These are phyloP conservation scores for Fonsecaea multimorphosa DNA, from an alignment of 2,329 filamentous ascomycete species.

Conservation along the genomic window DNA sequence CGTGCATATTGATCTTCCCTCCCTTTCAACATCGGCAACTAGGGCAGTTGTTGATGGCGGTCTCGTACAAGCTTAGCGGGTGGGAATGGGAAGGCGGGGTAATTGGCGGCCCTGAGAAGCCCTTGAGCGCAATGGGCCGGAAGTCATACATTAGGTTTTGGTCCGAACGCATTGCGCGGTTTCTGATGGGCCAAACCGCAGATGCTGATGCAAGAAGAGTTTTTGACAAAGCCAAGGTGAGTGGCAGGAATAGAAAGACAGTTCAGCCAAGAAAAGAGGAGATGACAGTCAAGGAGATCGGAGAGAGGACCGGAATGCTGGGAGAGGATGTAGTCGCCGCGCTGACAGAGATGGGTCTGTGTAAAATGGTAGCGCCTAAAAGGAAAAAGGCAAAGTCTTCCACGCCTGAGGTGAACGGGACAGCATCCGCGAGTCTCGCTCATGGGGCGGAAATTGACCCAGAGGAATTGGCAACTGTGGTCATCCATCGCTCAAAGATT, in stretches of 20 bases:
- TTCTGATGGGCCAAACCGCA: slow-evolving; percentile 50
- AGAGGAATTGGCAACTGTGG: slow-evolving; percentile 44
- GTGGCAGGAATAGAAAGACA: slow-evolving; percentile 38
- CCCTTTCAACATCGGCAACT: slow-evolving; percentile 93
- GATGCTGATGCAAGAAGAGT: slow-evolving; percentile 42
- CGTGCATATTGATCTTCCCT: slow-evolving; percentile 93
- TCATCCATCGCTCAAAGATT: slow-evolving; percentile 65
- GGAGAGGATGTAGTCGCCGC: slow-evolving; percentile 81
- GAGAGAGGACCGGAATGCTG: slow-evolving; percentile 79
- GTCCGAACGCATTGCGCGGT: slow-evolving; percentile 79
- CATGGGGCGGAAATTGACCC: slow-evolving; percentile 34
- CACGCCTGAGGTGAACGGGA: slow-evolving; percentile 45
- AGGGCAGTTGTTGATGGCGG: slow-evolving; percentile 86
- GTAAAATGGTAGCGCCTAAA: slow-evolving; percentile 55
- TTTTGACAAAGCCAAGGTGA: slow-evolving; percentile 47
- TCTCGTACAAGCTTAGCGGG: slow-evolving; percentile 88
- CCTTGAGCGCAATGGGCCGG: slow-evolving; percentile 82
- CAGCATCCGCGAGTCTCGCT: slow-evolving; percentile 37
- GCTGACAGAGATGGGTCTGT: slow-evolving; percentile 78
- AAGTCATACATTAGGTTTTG: slow-evolving; percentile 86
- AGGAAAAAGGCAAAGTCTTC: slow-evolving; percentile 57
- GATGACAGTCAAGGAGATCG: slow-evolving; percentile 73
- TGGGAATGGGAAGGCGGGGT: slow-evolving; percentile 70
- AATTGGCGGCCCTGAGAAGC: slow-evolving; percentile 91
- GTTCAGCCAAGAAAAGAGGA: slow-evolving; percentile 46